Conservation (phyloP, 139 green algal species). For the Coelastrella sp. region DNA sequence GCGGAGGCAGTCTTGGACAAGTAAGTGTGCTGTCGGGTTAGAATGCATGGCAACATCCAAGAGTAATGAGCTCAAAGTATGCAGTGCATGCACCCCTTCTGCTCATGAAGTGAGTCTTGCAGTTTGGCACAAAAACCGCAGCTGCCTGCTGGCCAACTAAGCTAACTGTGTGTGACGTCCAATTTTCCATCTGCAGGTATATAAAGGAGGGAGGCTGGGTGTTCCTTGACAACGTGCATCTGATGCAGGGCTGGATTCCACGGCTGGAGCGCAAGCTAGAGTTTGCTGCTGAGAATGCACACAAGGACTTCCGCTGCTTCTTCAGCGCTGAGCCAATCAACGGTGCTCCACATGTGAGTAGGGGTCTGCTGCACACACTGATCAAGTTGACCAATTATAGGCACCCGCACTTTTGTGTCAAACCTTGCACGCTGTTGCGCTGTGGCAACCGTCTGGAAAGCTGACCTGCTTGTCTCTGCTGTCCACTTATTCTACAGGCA, state of each 20-base stretch:
- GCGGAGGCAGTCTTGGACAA: slow-evolving; percentile 87
- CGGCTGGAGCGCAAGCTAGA: slow-evolving; percentile 90
- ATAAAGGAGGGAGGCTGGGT: slow-evolving; percentile 90
- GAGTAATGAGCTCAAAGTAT: background rate
- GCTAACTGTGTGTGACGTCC: too few relatives aligned
- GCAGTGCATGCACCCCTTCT: too few relatives aligned
- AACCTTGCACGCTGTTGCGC: background rate
- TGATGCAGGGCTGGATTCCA: slow-evolving; percentile 93
- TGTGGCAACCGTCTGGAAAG: too few relatives aligned
- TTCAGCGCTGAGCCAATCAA: slow-evolving; percentile 93
- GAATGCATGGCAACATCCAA: background rate
- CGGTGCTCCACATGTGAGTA: slow-evolving; percentile 78
- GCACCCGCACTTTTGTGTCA: too few relatives aligned
- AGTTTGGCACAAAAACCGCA: too few relatives aligned
- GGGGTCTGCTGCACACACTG: too few relatives aligned
- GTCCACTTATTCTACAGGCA: slow-evolving; percentile 48
- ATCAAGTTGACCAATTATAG: too few relatives aligned
- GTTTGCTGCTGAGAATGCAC: slow-evolving; percentile 81
- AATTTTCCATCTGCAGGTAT: slow-evolving; percentile 59
- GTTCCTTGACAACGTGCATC: slow-evolving; percentile 94
- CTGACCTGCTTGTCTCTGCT: too few relatives aligned
- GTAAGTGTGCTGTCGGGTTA: background rate
- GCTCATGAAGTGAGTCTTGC: too few relatives aligned
- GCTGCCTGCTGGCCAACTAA: too few relatives aligned
- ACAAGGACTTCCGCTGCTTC: slow-evolving; percentile 93